Conservation (phyloP, 192 early-diverging fungal species). For the Mortierella antarctica region DNA sequence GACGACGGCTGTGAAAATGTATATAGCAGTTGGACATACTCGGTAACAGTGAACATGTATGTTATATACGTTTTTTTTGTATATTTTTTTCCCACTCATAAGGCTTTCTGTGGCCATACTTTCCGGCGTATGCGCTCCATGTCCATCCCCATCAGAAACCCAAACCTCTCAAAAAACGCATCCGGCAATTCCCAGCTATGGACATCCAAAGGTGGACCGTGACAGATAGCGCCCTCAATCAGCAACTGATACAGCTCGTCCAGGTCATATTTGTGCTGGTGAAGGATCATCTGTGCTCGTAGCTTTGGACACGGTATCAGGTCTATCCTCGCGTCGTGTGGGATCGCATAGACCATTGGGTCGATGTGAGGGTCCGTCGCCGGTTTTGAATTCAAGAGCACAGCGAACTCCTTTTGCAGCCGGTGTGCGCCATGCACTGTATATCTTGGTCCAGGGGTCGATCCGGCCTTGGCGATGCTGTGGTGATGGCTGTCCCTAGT, state of each 20-base stretch:
- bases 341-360: slow-evolving; percentile 34
- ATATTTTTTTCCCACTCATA: neutral
- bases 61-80: neutral
- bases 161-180: slow-evolving; percentile 49
- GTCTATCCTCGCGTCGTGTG: slow-evolving; percentile 51
- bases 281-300: slow-evolving; percentile 54
- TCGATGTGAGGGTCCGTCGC: slow-evolving; percentile 32
- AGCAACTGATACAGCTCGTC: slow-evolving; percentile 46
- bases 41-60: neutral
- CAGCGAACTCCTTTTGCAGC: slow-evolving; percentile 22
- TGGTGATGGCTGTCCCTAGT: neutral
- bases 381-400: slow-evolving; percentile 4
- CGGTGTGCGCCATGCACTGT: slow-evolving; percentile 8
- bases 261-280: slow-evolving; percentile 40
- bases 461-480: neutral
- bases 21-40: too few species aligned
- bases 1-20: too few species aligned
- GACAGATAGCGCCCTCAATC: slow-evolving; percentile 44
- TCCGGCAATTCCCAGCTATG: slow-evolving; percentile 49
- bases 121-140: slow-evolving; percentile 29
- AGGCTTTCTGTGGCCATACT: slow-evolving; percentile 27
- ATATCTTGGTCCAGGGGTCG: too few species aligned
- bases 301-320: slow-evolving; percentile 53
- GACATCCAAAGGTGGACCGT: slow-evolving; percentile 39
- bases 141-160: slow-evolving; percentile 35